These are phyloP conservation scores for Hibiscus trionum DNA, from an alignment of 345 rosid species.

Conservation along the genomic window DNA sequence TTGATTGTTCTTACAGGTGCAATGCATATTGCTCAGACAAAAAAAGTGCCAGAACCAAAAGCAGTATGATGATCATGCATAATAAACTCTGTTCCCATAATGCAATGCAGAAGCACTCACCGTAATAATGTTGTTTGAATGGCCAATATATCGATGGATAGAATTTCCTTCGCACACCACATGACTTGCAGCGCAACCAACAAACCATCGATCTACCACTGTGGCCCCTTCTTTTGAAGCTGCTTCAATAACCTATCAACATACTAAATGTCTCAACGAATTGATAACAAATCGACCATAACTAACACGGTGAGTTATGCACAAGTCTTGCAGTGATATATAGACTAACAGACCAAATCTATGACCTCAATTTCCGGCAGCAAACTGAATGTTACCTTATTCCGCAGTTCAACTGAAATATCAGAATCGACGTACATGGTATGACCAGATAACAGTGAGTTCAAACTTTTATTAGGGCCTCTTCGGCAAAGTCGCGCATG, in stretches of 20 bases:
- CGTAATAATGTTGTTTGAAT: conserved; percentile 58
- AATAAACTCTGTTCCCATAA: not conserved
- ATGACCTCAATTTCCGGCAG: not conserved
- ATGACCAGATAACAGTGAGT: conserved; percentile 39
- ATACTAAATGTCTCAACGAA: conserved; percentile 15
- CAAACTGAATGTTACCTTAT: conserved; percentile 43
- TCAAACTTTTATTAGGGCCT: conserved; percentile 29
- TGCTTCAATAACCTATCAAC: conserved; percentile 58
- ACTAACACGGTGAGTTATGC: not conserved
- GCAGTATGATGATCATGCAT: not conserved
- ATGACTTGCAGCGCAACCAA: conserved; percentile 64
- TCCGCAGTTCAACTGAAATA: conserved; percentile 53
- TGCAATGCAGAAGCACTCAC: conserved; percentile 46
- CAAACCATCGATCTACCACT: conserved; percentile 58
- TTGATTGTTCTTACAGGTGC: not conserved
- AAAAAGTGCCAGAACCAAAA: not conserved
- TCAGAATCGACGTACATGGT: conserved; percentile 55
- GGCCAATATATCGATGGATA: conserved; percentile 62
- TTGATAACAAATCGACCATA: not conserved
- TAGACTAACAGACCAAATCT: not conserved
- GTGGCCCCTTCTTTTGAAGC: conserved; percentile 62
- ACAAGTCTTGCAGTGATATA: not conserved
- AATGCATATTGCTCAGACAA: too few species aligned
- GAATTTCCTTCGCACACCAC: conserved; percentile 85
- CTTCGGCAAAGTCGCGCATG: conserved; percentile 31